phyloP scores from a whole-genome alignment of 257 asterid genomes.

The Plantago elongata region DNA sequence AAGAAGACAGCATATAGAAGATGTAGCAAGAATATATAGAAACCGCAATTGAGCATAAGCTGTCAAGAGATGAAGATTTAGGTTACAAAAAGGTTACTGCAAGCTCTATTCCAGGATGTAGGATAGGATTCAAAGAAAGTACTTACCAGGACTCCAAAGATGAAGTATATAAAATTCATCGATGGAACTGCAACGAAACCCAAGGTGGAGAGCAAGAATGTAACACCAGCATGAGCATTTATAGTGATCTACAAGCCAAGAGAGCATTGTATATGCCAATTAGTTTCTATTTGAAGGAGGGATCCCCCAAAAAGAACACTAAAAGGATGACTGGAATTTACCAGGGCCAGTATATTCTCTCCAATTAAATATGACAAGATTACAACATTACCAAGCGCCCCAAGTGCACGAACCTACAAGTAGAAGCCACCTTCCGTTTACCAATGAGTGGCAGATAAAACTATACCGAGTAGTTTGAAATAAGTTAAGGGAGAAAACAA shows the following conservation, averaged over 20 bases:
- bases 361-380: constrained; percentile 77
- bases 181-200: constrained; percentile 73
- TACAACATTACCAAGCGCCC: constrained; percentile 75
- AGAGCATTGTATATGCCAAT: constrained; percentile 1
- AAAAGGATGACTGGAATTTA: constrained; percentile 26
- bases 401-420: constrained; percentile 80
- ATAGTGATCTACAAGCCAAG: constrained; percentile 55
- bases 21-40: constrained; percentile 75
- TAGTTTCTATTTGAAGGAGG: neutral
- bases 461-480: constrained; percentile 17
- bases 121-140: neutral
- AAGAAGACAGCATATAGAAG: constrained; percentile 80
- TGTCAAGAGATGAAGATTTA: constrained; percentile 29
- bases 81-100: neutral
- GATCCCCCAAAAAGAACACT: neutral
- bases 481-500: constrained; percentile 22
- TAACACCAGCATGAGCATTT: constrained; percentile 73
- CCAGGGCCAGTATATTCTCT: constrained; percentile 89
- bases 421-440: constrained; percentile 16
- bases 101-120: constrained; percentile 2
- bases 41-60: constrained; percentile 77
- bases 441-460: neutral
- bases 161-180: constrained; percentile 61
- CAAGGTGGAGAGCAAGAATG: constrained; percentile 51
- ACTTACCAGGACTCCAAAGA: constrained; percentile 80